phyloP scores from a whole-genome alignment of 441 rosid species.

The Pelargonium cotyledonis region DNA sequence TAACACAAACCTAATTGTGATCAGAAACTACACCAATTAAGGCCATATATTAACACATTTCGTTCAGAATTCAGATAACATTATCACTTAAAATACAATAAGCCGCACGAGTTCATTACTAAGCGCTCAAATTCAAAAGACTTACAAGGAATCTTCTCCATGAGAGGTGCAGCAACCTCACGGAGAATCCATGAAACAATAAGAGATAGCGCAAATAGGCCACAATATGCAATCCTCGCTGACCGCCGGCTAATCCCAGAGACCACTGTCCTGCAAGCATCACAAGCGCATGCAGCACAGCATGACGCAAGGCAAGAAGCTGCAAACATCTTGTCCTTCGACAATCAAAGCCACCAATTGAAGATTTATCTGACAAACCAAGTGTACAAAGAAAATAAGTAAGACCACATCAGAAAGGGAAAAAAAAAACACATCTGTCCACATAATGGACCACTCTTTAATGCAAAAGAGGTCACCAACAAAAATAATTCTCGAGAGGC shows the following conservation, averaged over 20 bases:
- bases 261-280: constrained; percentile 79
- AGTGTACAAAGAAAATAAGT: neutral
- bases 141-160: constrained; percentile 96
- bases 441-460: no score
- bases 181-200: constrained; percentile 86
- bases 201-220: constrained; percentile 79
- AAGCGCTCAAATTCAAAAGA: neutral
- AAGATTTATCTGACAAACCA: constrained; percentile 2
- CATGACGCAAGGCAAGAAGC: constrained; percentile 91
- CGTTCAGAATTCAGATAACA: neutral
- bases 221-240: constrained; percentile 89
- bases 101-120: neutral
- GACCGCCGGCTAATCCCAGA: constrained; percentile 85
- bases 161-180: constrained; percentile 88
- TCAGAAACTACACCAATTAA: neutral
- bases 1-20: neutral
- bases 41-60: neutral
- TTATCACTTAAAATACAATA: neutral
- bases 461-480: neutral
- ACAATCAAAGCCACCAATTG: constrained; percentile 1
- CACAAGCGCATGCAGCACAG: constrained; percentile 88
- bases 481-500: neutral
- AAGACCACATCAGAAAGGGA: neutral
- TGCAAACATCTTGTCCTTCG: constrained; percentile 61
- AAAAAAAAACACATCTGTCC: neutral